Base-by-base conservation (phyloP, 305 asterid species). In the Fraxinus angustifolia region DNA sequence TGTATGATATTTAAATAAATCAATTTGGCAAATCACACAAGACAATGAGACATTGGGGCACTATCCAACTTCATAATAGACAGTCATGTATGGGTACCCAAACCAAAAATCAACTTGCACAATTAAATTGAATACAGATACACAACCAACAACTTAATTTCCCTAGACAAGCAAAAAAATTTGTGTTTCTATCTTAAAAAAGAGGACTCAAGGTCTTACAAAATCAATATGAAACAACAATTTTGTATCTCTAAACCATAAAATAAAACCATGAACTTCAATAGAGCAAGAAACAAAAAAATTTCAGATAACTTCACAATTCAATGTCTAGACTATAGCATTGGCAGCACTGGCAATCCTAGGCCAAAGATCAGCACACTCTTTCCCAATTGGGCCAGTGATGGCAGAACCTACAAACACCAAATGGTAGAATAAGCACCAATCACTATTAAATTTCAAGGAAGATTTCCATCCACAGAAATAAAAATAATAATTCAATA, bases 301-400 rank as follows among this genome's bases (percentile, higher is more conserved):
- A 3, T 14, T 71, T 16, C 12, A n/a, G 21, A 28, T 12, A 14
- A 19, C 8, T 68, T 17, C 4, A 35, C 53, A 62, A 71, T 17
- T 26, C 6, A 53, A 14, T 38, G 16, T 6, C 76, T 80, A 87
- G 42, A 88, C 89, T 71, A 88, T 88, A 33, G 89, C 90, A 80
- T 88, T 88, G 74, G 89, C 89, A 38, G 90, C 90, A 85, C 90
- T 85, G 16, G 90, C 90, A 82, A 88, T 88, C 85, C 90, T 88
- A 36, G 90, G 90, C 89, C 90, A 85, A 11, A 88, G 89, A 82
- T 88, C 90, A 75, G 89, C 89, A 75, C 90, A 85, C 45, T 85
- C 89, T 78, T 88, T 88, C 17, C 89, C 90, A 45, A 88, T 88
- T 3, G 90, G 89, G 2, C 89, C 90, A 58, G 90, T 88, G 58